Conservation (phyloP, 2,329 filamentous ascomycete genomes). For the Biscogniauxia marginata region DNA sequence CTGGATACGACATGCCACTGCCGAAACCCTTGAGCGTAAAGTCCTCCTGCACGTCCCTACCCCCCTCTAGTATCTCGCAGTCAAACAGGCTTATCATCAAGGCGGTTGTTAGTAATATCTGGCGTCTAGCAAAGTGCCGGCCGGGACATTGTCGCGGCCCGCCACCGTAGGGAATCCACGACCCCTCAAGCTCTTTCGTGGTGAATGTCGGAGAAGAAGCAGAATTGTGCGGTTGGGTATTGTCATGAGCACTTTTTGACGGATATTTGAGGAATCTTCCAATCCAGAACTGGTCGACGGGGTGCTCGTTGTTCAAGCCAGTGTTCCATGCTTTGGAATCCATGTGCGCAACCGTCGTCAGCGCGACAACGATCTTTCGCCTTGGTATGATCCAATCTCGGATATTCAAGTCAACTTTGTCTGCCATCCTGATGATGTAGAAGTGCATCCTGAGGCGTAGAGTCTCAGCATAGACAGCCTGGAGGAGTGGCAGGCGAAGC, state of each 20-base stretch:
- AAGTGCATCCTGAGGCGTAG: conserved; percentile 31
- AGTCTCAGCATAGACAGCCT: conserved; percentile 30
- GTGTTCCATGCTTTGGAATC: conserved; percentile 25
- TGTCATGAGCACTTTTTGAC: not conserved
- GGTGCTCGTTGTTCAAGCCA: conserved; percentile 21
- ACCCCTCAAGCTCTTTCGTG: conserved; percentile 28
- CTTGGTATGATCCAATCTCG: conserved; percentile 25
- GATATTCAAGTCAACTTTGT: conserved; percentile 22
- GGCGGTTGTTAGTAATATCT: conserved; percentile 26
- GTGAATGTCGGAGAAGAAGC: conserved; percentile 21
- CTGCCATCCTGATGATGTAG: conserved; percentile 29
- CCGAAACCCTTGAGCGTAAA: conserved; percentile 29
- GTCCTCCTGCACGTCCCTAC: conserved; percentile 22
- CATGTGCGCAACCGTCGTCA: conserved; percentile 31
- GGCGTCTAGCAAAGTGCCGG: conserved; percentile 31
- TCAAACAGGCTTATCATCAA: conserved; percentile 24
- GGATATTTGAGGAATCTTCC: conserved; percentile 25
- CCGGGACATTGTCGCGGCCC: conserved; percentile 29
- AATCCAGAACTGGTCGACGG: conserved; percentile 27
- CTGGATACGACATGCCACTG: conserved; percentile 26
- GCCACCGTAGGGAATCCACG: conserved; percentile 32
- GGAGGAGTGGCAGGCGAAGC: conserved; percentile 24
- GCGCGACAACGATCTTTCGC: conserved; percentile 22
- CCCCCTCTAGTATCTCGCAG: conserved; percentile 24
- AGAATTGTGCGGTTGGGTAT: not conserved